These are phyloP conservation scores for Aaosphaeria pasadenensis DNA, from an alignment of 2,329 filamentous ascomycete species.

Conservation along the genomic window DNA sequence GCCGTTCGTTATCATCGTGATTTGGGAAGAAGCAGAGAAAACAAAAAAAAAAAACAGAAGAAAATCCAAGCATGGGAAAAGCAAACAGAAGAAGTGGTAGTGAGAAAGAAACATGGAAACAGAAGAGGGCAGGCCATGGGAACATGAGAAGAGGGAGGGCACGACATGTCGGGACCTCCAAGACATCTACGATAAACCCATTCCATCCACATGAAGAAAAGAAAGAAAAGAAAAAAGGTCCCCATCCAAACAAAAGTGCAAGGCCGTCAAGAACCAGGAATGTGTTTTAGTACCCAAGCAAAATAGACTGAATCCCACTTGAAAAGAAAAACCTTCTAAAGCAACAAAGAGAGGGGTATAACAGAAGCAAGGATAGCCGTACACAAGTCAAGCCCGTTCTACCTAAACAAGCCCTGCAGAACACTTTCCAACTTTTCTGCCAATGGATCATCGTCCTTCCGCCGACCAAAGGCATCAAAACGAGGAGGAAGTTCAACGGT, in stretches of 20 bases:
- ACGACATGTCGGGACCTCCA: background rate
- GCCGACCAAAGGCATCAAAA: constrained; percentile 32
- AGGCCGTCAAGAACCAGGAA: background rate
- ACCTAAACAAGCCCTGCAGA: constrained; percentile 25
- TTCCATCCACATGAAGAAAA: background rate
- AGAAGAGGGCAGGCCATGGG: background rate
- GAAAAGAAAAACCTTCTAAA: too few relatives aligned
- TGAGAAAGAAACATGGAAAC: background rate
- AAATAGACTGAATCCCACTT: too few relatives aligned
- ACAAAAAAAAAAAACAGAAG: background rate
- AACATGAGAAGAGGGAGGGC: background rate
- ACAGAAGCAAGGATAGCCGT: too few relatives aligned
- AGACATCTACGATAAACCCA: background rate
- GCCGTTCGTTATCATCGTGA: background rate
- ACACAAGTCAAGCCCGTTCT: background rate
- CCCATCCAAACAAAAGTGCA: background rate
- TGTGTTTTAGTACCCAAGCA: too few relatives aligned
- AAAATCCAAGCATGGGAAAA: background rate
- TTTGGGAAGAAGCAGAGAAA: background rate
- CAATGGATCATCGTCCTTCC: constrained; percentile 28
- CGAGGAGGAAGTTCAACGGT: constrained; percentile 36
- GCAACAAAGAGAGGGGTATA: too few relatives aligned
- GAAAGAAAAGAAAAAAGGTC: background rate
- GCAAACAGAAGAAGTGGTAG: background rate
- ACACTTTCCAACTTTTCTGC: constrained; percentile 34